phyloP scores from a whole-genome alignment of 2,329 filamentous ascomycete genomes.

The Fusarium anthophilum region DNA sequence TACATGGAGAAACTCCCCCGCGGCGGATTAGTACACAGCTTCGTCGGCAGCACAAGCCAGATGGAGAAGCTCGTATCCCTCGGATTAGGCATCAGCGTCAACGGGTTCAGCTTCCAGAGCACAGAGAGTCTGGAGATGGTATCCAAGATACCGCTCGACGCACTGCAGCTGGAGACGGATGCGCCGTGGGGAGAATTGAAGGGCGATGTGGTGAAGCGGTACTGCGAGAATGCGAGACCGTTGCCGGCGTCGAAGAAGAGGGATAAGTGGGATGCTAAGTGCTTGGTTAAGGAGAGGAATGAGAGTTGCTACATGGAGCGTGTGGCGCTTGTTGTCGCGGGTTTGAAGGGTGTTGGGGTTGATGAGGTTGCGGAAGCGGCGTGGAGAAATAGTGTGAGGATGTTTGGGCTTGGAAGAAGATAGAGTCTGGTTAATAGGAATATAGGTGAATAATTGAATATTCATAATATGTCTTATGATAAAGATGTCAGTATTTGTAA shows the following conservation, averaged over 20 bases:
- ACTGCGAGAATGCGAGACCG: constrained; percentile 50
- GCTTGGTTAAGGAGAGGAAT: constrained; percentile 62
- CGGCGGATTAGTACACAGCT: constrained; percentile 40
- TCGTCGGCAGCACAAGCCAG: constrained; percentile 35
- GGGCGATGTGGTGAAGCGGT: constrained; percentile 49
- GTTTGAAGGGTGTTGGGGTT: constrained; percentile 54
- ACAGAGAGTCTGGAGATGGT: constrained; percentile 39
- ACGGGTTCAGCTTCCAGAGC: constrained; percentile 55
- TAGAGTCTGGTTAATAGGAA: background rate
- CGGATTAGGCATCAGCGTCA: constrained; percentile 49
- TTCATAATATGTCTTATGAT: background rate
- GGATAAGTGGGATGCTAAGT: constrained; percentile 56
- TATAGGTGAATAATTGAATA: background rate
- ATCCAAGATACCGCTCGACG: constrained; percentile 33
- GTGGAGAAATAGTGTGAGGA: constrained; percentile 48
- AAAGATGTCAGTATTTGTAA: background rate
- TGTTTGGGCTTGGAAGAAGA: constrained; percentile 43
- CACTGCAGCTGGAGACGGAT: constrained; percentile 42
- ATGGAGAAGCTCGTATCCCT: constrained; percentile 40
- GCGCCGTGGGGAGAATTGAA: constrained; percentile 43
- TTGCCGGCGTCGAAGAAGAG: constrained; percentile 57
- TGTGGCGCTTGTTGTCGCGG: constrained; percentile 59
- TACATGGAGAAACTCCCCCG: constrained; percentile 46
- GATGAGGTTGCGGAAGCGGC: constrained; percentile 54
- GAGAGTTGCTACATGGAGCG: constrained; percentile 60